Evolutionary conservation across 495 filamentous ascomycete genomes (phyloP), one percentile per base, ranked within the genome.

Genomic region (Neurospora sp.): DNA sequence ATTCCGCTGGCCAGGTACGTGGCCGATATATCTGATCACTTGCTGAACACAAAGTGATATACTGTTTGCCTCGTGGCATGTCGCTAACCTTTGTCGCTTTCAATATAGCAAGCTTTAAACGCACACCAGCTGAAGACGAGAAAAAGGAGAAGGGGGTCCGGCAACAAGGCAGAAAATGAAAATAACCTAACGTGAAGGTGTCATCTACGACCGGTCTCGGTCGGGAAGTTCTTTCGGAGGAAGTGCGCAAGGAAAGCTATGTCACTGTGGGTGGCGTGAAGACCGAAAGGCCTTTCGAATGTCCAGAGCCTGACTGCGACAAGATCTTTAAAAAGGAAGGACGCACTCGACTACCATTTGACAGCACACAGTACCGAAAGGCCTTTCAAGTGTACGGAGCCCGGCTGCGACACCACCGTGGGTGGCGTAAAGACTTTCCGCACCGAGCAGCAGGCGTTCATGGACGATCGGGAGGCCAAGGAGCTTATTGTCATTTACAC

Each of bases 401-500:
- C 27, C 27, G 27, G 27, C 27, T 31, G 27, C 27, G 27, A 31
- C 27, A 31, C 27, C 22, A 91, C 89, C 22, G 88, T 90, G 69
- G 90, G 89, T 68, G 94, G 93, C 4, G 75, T 81, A 12, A 84
- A 85, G 41, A 76, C 82, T 5, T 85, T 92, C 9, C 79, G 82
- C 0, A 94, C 90, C 9, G 82, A 87, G 0, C 90, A 96, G 77
- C 90, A 90, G 72, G 84, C 86, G 45, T 83, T 85, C 5, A 93
- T 93, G 78, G 86, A 91, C 39, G 86, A 90, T 69, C 89, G 92
- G 9, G 94, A 97, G 80, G 83, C 85, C 27, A 89, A 85, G n/a
- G 94, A 92, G 35, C 86, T 97, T 40, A 93, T 96, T 89, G 92
- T 90, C 6, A 88, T 94, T 73, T 96, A 97, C 77, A 87, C 90